phyloP scores from a whole-genome alignment of 2,329 filamentous ascomycete genomes.

The Colletotrichum sp. region DNA sequence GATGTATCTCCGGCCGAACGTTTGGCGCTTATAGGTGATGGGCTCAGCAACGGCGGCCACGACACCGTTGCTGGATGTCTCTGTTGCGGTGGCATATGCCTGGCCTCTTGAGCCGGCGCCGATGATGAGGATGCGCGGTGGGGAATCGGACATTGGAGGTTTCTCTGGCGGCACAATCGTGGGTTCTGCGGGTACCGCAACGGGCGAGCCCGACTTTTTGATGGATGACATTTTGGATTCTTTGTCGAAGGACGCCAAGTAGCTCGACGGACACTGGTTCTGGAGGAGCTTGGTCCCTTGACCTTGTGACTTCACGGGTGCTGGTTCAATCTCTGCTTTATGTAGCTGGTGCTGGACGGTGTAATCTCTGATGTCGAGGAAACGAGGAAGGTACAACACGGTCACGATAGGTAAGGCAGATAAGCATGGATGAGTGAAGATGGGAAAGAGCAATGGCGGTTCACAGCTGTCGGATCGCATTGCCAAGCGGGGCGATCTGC shows the following conservation, averaged over 20 bases:
- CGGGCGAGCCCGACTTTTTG: slow-evolving; percentile 13
- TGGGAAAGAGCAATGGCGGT: not conserved
- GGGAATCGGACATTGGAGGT: slow-evolving; percentile 50
- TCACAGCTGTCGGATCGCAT: not conserved
- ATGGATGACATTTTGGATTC: slow-evolving; percentile 9
- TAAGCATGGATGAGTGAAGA: not conserved
- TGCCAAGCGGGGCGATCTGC: not conserved
- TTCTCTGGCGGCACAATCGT: slow-evolving; percentile 39
- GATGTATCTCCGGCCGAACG: slow-evolving; percentile 75
- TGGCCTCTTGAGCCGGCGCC: slow-evolving; percentile 82
- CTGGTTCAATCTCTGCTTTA: not conserved
- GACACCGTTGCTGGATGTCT: slow-evolving; percentile 67
- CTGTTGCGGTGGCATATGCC: slow-evolving; percentile 73
- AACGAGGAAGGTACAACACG: not conserved
- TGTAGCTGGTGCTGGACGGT: not conserved
- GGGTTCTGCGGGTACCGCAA: slow-evolving; percentile 21
- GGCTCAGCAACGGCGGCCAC: slow-evolving; percentile 86
- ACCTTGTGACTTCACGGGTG: not conserved
- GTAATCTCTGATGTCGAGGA: not conserved
- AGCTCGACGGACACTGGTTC: not conserved
- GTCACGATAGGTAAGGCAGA: not conserved
- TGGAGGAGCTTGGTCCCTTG: not conserved
- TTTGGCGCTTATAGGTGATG: slow-evolving; percentile 74
- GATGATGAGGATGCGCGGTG: slow-evolving; percentile 77
- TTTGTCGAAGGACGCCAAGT: not conserved